Base-by-base conservation (phyloP, 1,284 basidiomycete genomes). In the Naganishia liquefaciens region DNA sequence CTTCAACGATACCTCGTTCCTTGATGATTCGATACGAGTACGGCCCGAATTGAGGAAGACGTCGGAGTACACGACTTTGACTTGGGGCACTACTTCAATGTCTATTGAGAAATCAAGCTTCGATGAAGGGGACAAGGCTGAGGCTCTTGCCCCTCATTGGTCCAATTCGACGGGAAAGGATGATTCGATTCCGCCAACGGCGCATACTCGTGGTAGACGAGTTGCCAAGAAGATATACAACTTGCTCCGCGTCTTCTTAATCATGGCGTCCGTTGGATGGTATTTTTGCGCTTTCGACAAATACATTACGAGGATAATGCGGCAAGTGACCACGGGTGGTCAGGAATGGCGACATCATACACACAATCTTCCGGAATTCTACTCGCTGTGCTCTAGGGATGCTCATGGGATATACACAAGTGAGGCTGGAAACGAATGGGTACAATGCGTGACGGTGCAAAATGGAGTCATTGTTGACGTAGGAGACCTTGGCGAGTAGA, bases 211-310 rank as follows among this genome's bases (percentile, higher is more conserved):
- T 37, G 33, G 9, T 7, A 13, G 33, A 21, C 28, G 11, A 9
- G n/a, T 7, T 7, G 17, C 21, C 51, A 53, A 21, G 51, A 51
- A 33, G 50, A 30, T 51, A 51, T 28, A 51, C 17, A 13, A 53
- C 30, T 37, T 40, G 19, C 19, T 39, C 19, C 51, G 51, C 5
- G 11, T 33, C 51, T 21, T 53, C 13, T 30, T 21, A 7, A 17
- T 53, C 19, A 19, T 53, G 30, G 17, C 30, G 19, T 11, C 28
- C 17, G n/a, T 33, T 15, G 51, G 51, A 21, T 53, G 10, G 30
- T 33, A 21, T 17, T 33, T 33, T 9, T 39, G 39, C 33, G 21
- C 78, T 87, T 87, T 71, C 39, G 73, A 37, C 5, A 11, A 65
- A 3, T 23, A 17, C 62, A 37, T 54, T 30, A 44, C 50, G n/a